Evolutionary conservation across 148 eudicot genomes (phyloP).

Genomic region (Chenopodium suecicum): DNA sequence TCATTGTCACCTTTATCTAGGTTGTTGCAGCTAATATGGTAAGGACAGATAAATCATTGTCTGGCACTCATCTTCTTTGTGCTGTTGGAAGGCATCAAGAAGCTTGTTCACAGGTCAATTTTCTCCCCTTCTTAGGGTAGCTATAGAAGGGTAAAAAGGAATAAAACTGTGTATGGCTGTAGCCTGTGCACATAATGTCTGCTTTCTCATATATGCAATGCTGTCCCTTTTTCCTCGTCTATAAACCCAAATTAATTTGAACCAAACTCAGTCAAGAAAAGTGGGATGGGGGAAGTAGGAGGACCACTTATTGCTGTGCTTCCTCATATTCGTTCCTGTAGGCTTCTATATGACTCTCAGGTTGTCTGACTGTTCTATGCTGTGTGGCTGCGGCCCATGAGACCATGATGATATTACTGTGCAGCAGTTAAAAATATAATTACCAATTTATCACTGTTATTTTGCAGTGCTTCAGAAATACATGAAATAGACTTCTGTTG

Average conservation of each 20-base stretch:
- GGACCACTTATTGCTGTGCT: not conserved
- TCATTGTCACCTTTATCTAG: constrained; percentile 33
- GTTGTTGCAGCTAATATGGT: constrained; percentile 99
- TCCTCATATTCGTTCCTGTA: not conserved
- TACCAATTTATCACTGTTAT: not conserved
- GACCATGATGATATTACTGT: not conserved
- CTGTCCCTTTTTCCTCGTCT: not conserved
- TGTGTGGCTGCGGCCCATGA: not conserved
- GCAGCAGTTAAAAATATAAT: not conserved
- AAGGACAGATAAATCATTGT: constrained; percentile 86
- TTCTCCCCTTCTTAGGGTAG: not conserved
- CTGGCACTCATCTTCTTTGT: constrained; percentile 96
- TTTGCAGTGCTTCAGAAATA: not conserved
- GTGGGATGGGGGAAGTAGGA: not conserved
- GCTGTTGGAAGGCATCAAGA: constrained; percentile 99
- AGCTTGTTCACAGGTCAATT: constrained; percentile 94
- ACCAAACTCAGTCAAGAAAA: not conserved
- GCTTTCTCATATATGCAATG: not conserved
- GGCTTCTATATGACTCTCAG: not conserved
- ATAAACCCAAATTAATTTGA: not conserved
- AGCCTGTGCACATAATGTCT: not conserved
- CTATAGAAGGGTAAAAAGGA: not conserved
- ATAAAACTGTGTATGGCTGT: not conserved
- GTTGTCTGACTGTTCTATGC: not conserved
- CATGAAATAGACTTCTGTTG: not conserved